phyloP scores from a whole-genome alignment of 2,329 filamentous ascomycete species.

The Hypoxylon sp. region DNA sequence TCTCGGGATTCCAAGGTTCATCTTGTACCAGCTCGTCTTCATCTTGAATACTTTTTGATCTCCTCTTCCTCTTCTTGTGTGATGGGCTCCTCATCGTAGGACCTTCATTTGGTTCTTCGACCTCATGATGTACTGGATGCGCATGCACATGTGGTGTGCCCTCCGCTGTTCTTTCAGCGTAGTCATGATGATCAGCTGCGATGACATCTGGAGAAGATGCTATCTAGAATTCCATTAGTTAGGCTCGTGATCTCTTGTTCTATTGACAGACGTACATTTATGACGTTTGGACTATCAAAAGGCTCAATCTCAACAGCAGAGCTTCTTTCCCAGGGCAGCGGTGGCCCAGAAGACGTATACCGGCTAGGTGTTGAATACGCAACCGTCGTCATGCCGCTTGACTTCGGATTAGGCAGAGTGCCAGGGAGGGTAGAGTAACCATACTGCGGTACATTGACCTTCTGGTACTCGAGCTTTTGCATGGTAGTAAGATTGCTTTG shows the following conservation, averaged over 20 bases:
- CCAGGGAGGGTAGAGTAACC: constrained; percentile 41
- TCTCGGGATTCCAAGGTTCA: constrained; percentile 37
- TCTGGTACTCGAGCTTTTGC: constrained; percentile 55
- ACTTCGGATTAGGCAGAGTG: constrained; percentile 48
- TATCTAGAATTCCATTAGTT: constrained; percentile 46
- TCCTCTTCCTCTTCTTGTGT: constrained; percentile 45
- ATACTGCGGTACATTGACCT: constrained; percentile 46
- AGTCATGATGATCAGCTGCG: constrained; percentile 35
- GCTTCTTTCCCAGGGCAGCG: constrained; percentile 50
- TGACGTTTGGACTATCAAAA: constrained; percentile 34
- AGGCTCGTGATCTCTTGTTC: background rate
- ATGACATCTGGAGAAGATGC: constrained; percentile 52
- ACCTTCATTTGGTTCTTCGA: constrained; percentile 11
- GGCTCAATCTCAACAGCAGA: constrained; percentile 25
- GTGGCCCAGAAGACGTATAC: constrained; percentile 51
- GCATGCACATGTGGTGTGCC: constrained; percentile 23
- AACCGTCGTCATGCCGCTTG: constrained; percentile 53
- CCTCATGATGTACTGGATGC: constrained; percentile 13
- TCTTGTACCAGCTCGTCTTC: constrained; percentile 52
- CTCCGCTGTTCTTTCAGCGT: constrained; percentile 6
- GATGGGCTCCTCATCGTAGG: constrained; percentile 18
- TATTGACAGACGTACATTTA: constrained; percentile 48
- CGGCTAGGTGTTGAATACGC: constrained; percentile 54
- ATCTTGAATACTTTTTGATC: constrained; percentile 41
- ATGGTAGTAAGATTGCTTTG: constrained; percentile 54